Conservation (phyloP, 257 asterid species). For the Asclepias syriaca region DNA sequence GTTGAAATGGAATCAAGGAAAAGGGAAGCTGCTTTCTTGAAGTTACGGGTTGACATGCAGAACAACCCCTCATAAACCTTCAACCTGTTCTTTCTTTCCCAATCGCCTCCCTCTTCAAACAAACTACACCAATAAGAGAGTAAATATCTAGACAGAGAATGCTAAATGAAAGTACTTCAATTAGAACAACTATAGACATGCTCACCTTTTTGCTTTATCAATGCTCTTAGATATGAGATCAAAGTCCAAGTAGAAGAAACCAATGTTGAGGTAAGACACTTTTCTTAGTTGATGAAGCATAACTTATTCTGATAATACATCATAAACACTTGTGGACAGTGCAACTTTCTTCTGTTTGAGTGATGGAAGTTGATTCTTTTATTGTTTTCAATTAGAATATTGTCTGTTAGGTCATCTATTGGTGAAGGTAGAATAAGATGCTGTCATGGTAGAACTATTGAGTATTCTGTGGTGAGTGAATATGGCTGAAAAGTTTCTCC, state of each 20-base stretch:
- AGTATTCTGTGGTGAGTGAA: background rate
- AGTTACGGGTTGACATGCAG: conserved; percentile 94
- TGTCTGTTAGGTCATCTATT: background rate
- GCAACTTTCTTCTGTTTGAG: background rate
- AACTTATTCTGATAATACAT: background rate
- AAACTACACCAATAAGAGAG: conserved; percentile 41
- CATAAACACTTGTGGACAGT: too few species aligned
- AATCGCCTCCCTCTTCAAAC: conserved; percentile 98
- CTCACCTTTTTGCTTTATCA: conserved; percentile 92
- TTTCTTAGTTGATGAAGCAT: background rate
- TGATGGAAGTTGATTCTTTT: background rate
- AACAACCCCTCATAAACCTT: conserved; percentile 92
- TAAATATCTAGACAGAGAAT: conserved; percentile 9
- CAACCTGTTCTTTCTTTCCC: conserved; percentile 96
- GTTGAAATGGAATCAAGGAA: conserved; percentile 97
- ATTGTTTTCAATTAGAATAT: background rate
- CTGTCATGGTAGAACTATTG: background rate
- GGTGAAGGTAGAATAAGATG: background rate
- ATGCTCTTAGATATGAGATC: conserved; percentile 89
- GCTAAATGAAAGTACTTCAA: background rate
- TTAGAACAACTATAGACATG: background rate
- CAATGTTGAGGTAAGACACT: conserved; percentile 41
- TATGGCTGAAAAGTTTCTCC: background rate
- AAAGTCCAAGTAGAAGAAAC: conserved; percentile 88
- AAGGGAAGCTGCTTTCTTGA: conserved; percentile 86